Conservation (phyloP, 2,329 filamentous ascomycete genomes). For the Nothophoma quercina region DNA sequence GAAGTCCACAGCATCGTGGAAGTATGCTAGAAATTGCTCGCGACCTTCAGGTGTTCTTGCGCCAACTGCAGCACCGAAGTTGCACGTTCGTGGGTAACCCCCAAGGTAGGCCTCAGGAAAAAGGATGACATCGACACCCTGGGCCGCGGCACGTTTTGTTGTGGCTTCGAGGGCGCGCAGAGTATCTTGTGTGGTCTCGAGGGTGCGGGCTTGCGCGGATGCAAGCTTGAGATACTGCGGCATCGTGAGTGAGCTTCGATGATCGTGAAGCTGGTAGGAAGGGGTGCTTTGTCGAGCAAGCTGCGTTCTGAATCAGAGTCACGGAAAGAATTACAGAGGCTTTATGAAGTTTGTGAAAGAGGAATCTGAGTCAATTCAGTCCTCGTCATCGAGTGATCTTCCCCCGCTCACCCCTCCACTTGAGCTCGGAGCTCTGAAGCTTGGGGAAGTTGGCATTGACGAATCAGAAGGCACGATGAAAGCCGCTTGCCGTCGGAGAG, state of each 20-base stretch:
- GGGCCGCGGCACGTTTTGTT: constrained; percentile 68
- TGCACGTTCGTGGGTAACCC: constrained; percentile 84
- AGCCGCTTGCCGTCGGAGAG: constrained; percentile 5
- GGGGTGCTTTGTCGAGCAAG: no score
- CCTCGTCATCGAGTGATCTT: neutral
- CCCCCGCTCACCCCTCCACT: constrained; percentile 1
- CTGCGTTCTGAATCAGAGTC: no score
- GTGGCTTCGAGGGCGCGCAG: constrained; percentile 70
- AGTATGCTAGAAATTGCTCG: constrained; percentile 84
- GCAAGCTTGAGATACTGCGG: constrained; percentile 57
- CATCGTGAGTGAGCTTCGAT: constrained; percentile 33
- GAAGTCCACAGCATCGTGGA: constrained; percentile 78
- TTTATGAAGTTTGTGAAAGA: neutral
- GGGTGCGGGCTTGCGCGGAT: constrained; percentile 58
- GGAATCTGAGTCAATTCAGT: neutral
- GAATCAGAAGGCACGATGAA: constrained; percentile 1
- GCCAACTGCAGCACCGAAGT: constrained; percentile 79
- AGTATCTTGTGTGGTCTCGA: constrained; percentile 63
- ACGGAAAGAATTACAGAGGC: no score
- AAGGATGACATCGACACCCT: constrained; percentile 73
- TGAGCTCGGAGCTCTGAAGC: constrained; percentile 5
- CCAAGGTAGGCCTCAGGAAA: constrained; percentile 94
- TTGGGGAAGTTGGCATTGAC: constrained; percentile 10
- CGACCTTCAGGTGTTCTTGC: constrained; percentile 72
- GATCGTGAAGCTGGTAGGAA: no score